Conservation (phyloP, 2,329 filamentous ascomycete genomes). For the Ceratocystis smalleyi region DNA sequence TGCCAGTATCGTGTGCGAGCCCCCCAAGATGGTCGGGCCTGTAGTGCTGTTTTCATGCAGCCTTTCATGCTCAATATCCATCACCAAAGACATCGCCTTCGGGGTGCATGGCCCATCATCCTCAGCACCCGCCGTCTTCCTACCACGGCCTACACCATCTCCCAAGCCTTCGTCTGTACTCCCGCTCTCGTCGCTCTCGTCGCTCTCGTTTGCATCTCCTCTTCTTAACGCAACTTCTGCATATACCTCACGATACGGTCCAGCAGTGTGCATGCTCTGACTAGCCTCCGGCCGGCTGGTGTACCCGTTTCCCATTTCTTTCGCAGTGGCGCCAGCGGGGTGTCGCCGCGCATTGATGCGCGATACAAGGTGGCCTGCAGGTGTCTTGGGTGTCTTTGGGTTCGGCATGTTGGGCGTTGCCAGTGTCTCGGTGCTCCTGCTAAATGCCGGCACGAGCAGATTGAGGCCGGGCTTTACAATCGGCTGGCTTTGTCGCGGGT, state of each 20-base stretch:
- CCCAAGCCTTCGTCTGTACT: background rate
- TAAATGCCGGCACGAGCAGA: conserved; percentile 15
- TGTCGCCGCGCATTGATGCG: conserved; percentile 1
- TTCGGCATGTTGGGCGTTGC: conserved; percentile 13
- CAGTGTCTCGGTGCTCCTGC: conserved; percentile 13
- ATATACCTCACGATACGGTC: background rate
- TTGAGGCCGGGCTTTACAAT: conserved; percentile 10
- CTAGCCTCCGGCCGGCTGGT: background rate
- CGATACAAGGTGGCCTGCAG: conserved; percentile 7
- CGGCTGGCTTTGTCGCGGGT: background rate
- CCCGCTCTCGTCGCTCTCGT: background rate
- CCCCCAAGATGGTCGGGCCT: conserved; percentile 11
- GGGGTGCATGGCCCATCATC: conserved; percentile 21
- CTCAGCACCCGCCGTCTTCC: background rate
- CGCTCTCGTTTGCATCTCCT: background rate
- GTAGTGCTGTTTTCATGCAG: background rate
- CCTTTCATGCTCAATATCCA: conserved; percentile 8
- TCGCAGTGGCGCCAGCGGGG: background rate
- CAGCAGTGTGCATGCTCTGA: background rate
- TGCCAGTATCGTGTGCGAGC: conserved; percentile 9
- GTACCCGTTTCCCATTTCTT: background rate
- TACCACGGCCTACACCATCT: background rate
- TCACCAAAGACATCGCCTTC: conserved; percentile 21
- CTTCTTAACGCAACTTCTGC: background rate
- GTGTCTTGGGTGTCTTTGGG: conserved; percentile 16